Percentiles rank a stretch among this genome's conserved stretches.
Conservation (phyloP, 2,329 filamentous ascomycete species). For the Aplosporella prunicola region DNA sequence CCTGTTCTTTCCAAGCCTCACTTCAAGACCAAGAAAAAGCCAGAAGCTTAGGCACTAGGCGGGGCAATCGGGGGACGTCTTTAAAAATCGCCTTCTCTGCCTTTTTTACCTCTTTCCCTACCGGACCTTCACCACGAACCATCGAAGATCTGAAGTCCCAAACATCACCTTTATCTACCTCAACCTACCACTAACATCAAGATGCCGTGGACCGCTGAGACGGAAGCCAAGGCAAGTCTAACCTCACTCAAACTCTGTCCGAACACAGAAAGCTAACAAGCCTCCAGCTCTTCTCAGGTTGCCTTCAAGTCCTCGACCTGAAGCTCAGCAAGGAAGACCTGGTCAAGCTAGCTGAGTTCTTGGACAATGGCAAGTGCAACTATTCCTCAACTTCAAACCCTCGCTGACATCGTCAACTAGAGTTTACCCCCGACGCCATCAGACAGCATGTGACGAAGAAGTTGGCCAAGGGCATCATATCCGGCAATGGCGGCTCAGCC, state of each 20-base stretch:
- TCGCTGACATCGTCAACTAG: background rate
- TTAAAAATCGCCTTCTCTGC: background rate
- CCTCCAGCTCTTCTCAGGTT: background rate
- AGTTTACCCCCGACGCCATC: background rate
- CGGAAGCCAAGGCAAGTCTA: background rate
- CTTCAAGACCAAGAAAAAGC: no score
- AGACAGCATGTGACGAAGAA: background rate
- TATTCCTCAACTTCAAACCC: background rate
- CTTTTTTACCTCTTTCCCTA: background rate
- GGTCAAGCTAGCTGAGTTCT: background rate
- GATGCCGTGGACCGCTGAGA: conserved; percentile 1
- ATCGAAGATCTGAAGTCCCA: background rate
- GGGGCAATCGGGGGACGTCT: no score
- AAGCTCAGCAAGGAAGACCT: conserved; percentile 1
- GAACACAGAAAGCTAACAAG: no score
- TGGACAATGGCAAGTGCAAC: background rate
- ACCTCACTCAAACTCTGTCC: background rate
- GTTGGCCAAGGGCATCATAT: background rate
- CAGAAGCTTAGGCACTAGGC: no score
- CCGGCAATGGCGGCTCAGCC: background rate
- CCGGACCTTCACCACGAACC: background rate
- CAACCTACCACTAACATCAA: background rate
- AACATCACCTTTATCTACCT: background rate
- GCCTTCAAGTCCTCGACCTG: background rate
- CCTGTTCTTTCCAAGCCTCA: background rate